Percentiles rank a stretch among this genome's conserved stretches.
phyloP scores from a whole-genome alignment of 345 rosid species.

The Linum lewisii region DNA sequence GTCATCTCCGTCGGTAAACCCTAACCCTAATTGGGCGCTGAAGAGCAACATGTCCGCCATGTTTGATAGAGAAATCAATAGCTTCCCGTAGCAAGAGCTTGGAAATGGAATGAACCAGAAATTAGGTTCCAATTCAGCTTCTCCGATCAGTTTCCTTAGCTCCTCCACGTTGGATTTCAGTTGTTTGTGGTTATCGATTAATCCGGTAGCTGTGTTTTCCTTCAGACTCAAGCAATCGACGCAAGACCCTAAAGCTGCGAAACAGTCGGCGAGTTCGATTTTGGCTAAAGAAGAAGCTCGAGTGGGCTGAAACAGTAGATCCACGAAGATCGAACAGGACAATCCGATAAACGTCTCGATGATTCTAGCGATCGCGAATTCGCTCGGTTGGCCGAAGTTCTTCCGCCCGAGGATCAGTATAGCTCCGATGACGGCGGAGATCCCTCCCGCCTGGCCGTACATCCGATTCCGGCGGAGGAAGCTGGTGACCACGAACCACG shows the following conservation, averaged over 20 bases:
- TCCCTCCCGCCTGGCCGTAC: conserved; percentile 85
- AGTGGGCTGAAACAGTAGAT: conserved; percentile 49
- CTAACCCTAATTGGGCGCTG: conserved; percentile 28
- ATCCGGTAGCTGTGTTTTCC: conserved; percentile 15
- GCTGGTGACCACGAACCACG: conserved; percentile 72
- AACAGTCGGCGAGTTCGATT: conserved; percentile 36
- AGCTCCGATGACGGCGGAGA: conserved; percentile 78
- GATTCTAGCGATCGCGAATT: conserved; percentile 80
- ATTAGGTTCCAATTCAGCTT: conserved; percentile 78
- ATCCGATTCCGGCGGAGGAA: conserved; percentile 57
- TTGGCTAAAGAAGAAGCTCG: conserved; percentile 70
- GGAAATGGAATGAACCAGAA: conserved; percentile 78
- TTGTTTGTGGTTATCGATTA: conserved; percentile 37
- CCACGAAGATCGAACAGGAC: conserved; percentile 57
- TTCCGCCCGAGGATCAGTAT: conserved; percentile 67
- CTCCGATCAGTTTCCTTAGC: conserved; percentile 46
- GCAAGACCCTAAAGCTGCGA: conserved; percentile 37
- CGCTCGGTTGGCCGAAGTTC: conserved; percentile 64
- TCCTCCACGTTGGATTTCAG: conserved; percentile 33
- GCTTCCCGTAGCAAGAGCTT: conserved; percentile 48
- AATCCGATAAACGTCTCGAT: conserved; percentile 77
- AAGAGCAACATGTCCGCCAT: conserved; percentile 57
- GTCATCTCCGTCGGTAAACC: conserved; percentile 32
- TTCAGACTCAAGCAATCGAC: conserved; percentile 30
- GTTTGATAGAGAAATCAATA: conserved; percentile 41